Evolutionary conservation across 2,329 filamentous ascomycete species (phyloP).

Genomic region (Didymella glomerata): DNA sequence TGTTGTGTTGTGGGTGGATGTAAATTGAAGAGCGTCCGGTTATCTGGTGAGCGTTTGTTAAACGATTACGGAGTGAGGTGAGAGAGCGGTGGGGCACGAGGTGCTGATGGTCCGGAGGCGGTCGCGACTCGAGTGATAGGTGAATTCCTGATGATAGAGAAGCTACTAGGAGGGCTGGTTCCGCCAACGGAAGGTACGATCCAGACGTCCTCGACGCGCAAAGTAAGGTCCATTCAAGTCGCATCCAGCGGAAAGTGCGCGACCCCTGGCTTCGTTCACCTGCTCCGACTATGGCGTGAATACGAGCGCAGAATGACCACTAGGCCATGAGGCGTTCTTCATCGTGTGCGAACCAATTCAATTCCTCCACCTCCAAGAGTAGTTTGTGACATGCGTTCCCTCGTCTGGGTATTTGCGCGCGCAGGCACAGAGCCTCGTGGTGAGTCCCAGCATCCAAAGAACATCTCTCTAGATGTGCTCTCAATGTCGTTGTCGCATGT

Average conservation of each 20-base stretch:
- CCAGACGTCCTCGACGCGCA: background rate
- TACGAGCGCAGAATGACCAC: background rate
- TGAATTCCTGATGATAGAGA: background rate
- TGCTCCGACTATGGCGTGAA: background rate
- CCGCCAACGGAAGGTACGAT: background rate
- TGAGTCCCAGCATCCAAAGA: background rate
- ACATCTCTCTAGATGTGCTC: background rate
- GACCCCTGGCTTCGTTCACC: conserved; percentile 6
- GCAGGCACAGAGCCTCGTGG: background rate
- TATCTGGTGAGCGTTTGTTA: background rate
- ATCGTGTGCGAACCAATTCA: background rate
- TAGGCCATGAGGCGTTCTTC: background rate
- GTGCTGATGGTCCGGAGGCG: background rate
- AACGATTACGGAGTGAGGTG: background rate
- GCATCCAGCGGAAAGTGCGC: background rate
- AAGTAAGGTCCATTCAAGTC: conserved; percentile 6
- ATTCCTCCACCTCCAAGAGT: background rate
- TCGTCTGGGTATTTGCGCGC: background rate
- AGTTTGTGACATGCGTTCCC: background rate
- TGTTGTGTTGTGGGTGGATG: background rate
- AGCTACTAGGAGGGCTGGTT: background rate
- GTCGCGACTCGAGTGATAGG: background rate
- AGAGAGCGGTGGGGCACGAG: background rate
- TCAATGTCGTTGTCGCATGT: background rate
- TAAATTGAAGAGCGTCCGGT: background rate